Conservation (phyloP, 2,329 filamentous ascomycete genomes). For the Seiridium unicorne region DNA sequence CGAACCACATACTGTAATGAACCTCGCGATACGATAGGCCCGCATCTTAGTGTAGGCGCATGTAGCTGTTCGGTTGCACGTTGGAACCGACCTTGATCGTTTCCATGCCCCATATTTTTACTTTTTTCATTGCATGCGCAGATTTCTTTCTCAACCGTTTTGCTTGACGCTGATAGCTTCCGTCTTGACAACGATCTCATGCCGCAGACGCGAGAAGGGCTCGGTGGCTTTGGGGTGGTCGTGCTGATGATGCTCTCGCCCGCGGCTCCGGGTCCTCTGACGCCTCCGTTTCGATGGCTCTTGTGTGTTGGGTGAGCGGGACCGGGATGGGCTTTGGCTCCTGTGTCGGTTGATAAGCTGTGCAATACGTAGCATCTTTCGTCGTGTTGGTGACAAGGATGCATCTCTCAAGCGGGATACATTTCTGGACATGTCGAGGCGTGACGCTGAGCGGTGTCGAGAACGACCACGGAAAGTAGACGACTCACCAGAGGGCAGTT, state of each 20-base stretch:
- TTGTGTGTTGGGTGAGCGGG: conserved; percentile 23
- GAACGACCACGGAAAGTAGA: conserved; percentile 39
- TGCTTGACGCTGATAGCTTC: conserved; percentile 8
- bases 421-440: conserved; percentile 24
- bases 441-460: conserved; percentile 35
- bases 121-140: not conserved
- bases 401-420: conserved; percentile 23
- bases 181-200: conserved; percentile 20
- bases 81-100: too few relatives aligned
- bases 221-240: conserved; percentile 14
- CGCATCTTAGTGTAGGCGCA: too few relatives aligned
- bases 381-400: conserved; percentile 37
- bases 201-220: conserved; percentile 19
- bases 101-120: not conserved
- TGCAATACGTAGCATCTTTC: conserved; percentile 38
- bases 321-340: conserved; percentile 41
- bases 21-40: too few relatives aligned
- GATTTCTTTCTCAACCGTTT: not conserved
- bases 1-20: too few relatives aligned
- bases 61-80: too few relatives aligned
- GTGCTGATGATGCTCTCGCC: conserved; percentile 21
- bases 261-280: conserved; percentile 36
- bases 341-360: conserved; percentile 37
- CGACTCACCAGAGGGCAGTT: conserved; percentile 33
- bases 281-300: conserved; percentile 27